A percentile compares a stretch with the other conserved stretches of the same genome.
These are phyloP conservation scores for Salisapilia sapeloensis DNA, from an alignment of 352 stramenopile genomes.

Conservation along the genomic window DNA sequence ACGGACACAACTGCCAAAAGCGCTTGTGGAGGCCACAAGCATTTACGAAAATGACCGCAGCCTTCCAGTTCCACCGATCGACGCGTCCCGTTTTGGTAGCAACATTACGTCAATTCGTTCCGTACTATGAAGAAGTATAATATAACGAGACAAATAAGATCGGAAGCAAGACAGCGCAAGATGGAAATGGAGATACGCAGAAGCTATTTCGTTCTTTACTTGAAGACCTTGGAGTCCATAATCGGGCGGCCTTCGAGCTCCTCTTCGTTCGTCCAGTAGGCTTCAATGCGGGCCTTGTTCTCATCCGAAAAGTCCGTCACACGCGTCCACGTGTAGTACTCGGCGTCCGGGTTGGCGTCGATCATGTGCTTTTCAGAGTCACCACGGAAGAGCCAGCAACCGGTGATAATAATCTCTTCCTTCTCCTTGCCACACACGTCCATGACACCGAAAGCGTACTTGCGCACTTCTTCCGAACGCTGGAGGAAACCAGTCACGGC, in stretches of 20 bases:
- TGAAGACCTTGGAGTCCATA: conserved; percentile 89
- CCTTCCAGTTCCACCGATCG: too few relatives aligned
- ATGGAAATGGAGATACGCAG: not conserved
- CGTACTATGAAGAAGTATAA: conserved; percentile 2
- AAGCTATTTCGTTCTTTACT: conserved; percentile 35
- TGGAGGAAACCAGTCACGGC: conserved; percentile 86
- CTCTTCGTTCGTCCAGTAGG: conserved; percentile 82
- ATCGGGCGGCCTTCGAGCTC: conserved; percentile 80
- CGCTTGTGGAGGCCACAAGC: too few relatives aligned
- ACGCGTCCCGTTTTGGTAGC: not conserved
- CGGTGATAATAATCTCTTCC: conserved; percentile 75
- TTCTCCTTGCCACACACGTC: conserved; percentile 44
- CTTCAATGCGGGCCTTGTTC: conserved; percentile 62
- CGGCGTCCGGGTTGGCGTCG: conserved; percentile 83
- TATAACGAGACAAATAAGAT: not conserved
- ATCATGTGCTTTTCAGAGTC: conserved; percentile 77
- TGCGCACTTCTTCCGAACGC: conserved; percentile 82
- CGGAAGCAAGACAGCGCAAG: not conserved
- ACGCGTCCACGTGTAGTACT: conserved; percentile 88
- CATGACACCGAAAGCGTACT: conserved; percentile 86
- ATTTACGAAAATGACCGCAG: too few relatives aligned
- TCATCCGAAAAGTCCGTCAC: conserved; percentile 43
- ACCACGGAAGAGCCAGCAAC: conserved; percentile 84
- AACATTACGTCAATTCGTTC: not conserved
- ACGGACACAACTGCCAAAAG: too few relatives aligned